These are phyloP conservation scores for Pholiota microspora DNA, from an alignment of 768 basidiomycete genomes.

Conservation along the genomic window DNA sequence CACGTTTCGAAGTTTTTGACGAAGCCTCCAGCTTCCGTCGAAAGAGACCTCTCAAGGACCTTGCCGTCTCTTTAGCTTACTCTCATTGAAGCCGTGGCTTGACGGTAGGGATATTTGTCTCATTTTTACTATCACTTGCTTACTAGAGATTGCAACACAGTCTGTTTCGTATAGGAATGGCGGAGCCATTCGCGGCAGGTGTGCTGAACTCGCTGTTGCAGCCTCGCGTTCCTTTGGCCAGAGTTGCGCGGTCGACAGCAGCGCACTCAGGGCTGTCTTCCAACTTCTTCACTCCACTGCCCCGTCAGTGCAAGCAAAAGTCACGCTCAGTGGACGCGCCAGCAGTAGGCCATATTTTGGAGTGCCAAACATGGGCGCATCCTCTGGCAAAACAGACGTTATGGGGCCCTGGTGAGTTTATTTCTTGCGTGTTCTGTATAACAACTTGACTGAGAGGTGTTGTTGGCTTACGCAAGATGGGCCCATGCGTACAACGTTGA, in stretches of 20 bases:
- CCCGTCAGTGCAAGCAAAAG: conserved; percentile 42
- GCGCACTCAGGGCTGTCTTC: conserved; percentile 29
- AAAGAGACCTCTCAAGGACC: too few relatives aligned
- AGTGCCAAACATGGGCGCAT: conserved; percentile 47
- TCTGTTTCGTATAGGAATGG: conserved; percentile 41
- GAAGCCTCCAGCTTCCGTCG: not conserved
- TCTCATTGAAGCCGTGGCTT: not conserved
- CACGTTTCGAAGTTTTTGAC: conserved; percentile 11
- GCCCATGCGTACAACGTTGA: conserved; percentile 33
- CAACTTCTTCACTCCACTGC: conserved; percentile 57
- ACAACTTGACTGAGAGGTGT: conserved; percentile 18
- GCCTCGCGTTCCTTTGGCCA: conserved; percentile 25
- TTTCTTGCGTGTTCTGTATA: not conserved
- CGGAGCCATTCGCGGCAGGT: conserved; percentile 60
- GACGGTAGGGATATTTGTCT: not conserved
- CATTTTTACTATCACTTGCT: not conserved
- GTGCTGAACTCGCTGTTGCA: conserved; percentile 48
- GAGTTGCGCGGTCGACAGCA: conserved; percentile 13
- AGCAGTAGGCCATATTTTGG: conserved; percentile 29
- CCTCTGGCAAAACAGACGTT: conserved; percentile 41
- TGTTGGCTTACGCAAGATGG: conserved; percentile 11
- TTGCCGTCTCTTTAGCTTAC: not conserved
- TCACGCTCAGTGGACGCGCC: conserved; percentile 20
- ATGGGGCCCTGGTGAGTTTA: conserved; percentile 45
- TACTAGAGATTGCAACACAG: not conserved